Percentiles rank a stretch among this genome's conserved stretches.
Conservation (phyloP, 148 eudicot genomes). For the Chenopodium berlandieri region DNA sequence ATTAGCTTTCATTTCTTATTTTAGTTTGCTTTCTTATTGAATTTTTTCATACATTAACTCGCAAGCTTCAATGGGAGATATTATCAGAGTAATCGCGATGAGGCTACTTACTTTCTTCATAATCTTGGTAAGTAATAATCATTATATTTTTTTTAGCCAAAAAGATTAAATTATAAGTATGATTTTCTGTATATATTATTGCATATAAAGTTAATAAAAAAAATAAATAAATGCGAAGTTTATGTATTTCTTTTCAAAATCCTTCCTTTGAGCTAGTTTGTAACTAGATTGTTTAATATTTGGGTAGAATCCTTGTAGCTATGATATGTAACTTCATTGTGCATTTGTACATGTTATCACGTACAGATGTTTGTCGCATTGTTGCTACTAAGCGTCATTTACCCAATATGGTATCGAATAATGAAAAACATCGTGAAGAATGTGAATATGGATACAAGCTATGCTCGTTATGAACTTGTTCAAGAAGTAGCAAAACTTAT, state of each 20-base stretch:
- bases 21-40: background rate
- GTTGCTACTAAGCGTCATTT: constrained; percentile 37
- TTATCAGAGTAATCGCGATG: constrained; percentile 18
- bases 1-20: background rate
- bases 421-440: constrained; percentile 34
- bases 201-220: no score
- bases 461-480: constrained; percentile 29
- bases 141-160: no score
- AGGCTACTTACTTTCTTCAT: constrained; percentile 35
- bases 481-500: constrained; percentile 31
- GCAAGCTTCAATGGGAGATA: constrained; percentile 23
- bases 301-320: no score
- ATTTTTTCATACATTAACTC: background rate
- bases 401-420: constrained; percentile 47
- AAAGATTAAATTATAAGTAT: no score
- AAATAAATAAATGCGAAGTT: no score
- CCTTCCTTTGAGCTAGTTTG: no score
- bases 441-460: constrained; percentile 29
- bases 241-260: no score
- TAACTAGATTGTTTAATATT: no score
- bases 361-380: constrained; percentile 48
- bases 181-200: no score
- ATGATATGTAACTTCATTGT: background rate
- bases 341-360: background rate
- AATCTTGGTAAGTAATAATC: constrained; percentile 34